A percentile compares a stretch with the other conserved stretches of the same genome.
Evolutionary conservation across 2,329 filamentous ascomycete genomes (phyloP).

Genomic region (Hirsutella thompsonii): DNA sequence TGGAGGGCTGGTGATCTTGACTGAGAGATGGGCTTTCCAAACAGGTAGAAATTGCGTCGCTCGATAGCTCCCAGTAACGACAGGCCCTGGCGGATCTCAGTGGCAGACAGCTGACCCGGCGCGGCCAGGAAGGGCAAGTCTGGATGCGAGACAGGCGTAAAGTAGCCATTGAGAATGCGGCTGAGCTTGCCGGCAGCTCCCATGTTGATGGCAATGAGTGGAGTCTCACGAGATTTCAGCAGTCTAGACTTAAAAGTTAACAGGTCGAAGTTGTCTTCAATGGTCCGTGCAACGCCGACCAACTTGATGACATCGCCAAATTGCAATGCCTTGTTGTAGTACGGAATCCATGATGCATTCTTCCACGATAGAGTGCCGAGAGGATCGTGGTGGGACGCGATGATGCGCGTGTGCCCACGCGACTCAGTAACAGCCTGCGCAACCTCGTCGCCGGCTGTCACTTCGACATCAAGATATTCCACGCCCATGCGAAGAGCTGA

Average conservation of each 20-base stretch:
- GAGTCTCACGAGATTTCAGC: slow-evolving; percentile 58
- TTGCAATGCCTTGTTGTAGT: slow-evolving; percentile 81
- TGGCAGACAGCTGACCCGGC: slow-evolving; percentile 81
- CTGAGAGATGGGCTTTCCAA: slow-evolving; percentile 71
- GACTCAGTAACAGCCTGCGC: slow-evolving; percentile 53
- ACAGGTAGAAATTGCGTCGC: slow-evolving; percentile 68
- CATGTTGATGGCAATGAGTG: slow-evolving; percentile 95
- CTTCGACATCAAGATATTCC: slow-evolving; percentile 89
- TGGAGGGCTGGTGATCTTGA: slow-evolving; percentile 84
- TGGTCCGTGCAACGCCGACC: slow-evolving; percentile 61
- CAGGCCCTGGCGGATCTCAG: slow-evolving; percentile 71
- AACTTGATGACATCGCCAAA: slow-evolving; percentile 93
- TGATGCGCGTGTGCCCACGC: slow-evolving; percentile 67
- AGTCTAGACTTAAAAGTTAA: slow-evolving; percentile 71
- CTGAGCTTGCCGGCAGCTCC: slow-evolving; percentile 76
- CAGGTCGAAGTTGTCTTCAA: slow-evolving; percentile 81
- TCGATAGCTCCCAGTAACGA: slow-evolving; percentile 69
- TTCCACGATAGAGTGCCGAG: slow-evolving; percentile 69
- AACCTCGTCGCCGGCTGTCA: slow-evolving; percentile 69
- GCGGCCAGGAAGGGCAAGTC: slow-evolving; percentile 85
- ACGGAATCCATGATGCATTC: slow-evolving; percentile 82
- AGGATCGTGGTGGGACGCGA: slow-evolving; percentile 92
- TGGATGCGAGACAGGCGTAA: slow-evolving; percentile 89
- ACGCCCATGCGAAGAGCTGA: slow-evolving; percentile 71
- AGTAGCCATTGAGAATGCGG: slow-evolving; percentile 78